Evolutionary conservation across 2,329 filamentous ascomycete genomes (phyloP).

Genomic region (Hypoxylon rubiginosum): DNA sequence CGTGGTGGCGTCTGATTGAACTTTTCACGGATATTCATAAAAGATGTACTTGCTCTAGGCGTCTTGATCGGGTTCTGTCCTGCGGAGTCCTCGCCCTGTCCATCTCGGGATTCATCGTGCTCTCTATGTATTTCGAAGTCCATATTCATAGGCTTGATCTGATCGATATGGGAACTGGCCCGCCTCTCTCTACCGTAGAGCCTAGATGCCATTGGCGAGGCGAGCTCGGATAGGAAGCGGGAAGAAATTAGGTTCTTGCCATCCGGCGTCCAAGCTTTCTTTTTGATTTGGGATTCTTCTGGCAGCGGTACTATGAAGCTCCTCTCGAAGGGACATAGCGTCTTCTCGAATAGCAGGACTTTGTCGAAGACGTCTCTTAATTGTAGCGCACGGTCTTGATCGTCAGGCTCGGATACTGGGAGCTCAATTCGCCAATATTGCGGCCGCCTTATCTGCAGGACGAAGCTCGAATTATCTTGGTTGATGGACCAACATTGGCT

Average conservation of each 20-base stretch:
- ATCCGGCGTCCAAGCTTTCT: slow-evolving; percentile 76
- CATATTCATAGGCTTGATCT: slow-evolving; percentile 15
- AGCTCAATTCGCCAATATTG: slow-evolving; percentile 94
- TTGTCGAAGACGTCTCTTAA: slow-evolving; percentile 78
- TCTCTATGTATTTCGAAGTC: slow-evolving; percentile 6
- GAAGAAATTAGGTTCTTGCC: slow-evolving; percentile 57
- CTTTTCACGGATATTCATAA: slow-evolving; percentile 1
- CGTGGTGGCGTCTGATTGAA: neutral
- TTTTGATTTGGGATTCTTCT: slow-evolving; percentile 73
- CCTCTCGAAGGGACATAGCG: slow-evolving; percentile 85
- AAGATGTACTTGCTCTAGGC: neutral
- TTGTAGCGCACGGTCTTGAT: slow-evolving; percentile 73
- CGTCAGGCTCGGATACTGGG: slow-evolving; percentile 73
- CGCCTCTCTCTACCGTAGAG: slow-evolving; percentile 43
- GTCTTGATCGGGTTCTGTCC: neutral
- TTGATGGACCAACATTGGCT: slow-evolving; percentile 96
- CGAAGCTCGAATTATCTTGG: slow-evolving; percentile 82
- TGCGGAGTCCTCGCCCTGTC: neutral
- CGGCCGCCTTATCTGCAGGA: slow-evolving; percentile 85
- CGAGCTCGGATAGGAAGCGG: slow-evolving; percentile 51
- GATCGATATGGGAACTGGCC: slow-evolving; percentile 26
- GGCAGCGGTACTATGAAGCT: slow-evolving; percentile 81
- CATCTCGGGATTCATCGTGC: neutral
- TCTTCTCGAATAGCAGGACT: slow-evolving; percentile 88
- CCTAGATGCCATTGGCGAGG: slow-evolving; percentile 38